These are phyloP conservation scores for Crithidia acanthocephali DNA, from an alignment of 208 protist species.

Conservation along the genomic window DNA sequence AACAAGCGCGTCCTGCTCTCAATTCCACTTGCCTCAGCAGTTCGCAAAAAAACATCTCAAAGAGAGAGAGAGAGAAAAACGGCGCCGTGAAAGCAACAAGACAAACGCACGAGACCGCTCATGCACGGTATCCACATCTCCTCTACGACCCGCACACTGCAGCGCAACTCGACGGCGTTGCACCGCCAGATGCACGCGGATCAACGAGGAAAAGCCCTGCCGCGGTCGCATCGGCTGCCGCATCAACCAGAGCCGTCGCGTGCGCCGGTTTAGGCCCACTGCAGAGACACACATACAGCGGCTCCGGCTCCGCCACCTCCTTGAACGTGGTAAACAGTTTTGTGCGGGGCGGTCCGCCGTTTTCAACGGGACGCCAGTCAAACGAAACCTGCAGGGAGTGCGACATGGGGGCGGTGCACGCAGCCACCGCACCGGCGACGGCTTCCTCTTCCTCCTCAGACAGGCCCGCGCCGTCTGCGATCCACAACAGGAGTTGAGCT, in stretches of 20 bases:
- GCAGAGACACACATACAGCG: slow-evolving; percentile 35
- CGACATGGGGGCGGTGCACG: slow-evolving; percentile 18
- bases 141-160: slow-evolving; percentile 17
- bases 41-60: too few species aligned
- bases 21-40: too few species aligned
- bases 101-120: too few species aligned
- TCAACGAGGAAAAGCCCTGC: slow-evolving; percentile 24
- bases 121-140: too few species aligned
- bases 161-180: not conserved
- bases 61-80: too few species aligned
- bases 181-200: not conserved
- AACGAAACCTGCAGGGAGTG: slow-evolving; percentile 17
- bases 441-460: slow-evolving; percentile 6
- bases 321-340: not conserved
- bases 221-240: not conserved
- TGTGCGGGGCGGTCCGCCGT: not conserved
- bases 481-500: slow-evolving; percentile 25
- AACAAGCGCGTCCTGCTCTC: too few species aligned
- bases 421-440: slow-evolving; percentile 14
- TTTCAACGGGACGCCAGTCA: not conserved
- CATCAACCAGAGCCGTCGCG: not conserved
- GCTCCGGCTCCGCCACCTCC: not conserved
- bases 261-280: not conserved
- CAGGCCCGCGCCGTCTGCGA: slow-evolving; percentile 6
- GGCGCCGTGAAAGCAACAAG: too few species aligned